Evolutionary conservation across 2,329 filamentous ascomycete species (phyloP).

Genomic region (Mariannaea elegans): DNA sequence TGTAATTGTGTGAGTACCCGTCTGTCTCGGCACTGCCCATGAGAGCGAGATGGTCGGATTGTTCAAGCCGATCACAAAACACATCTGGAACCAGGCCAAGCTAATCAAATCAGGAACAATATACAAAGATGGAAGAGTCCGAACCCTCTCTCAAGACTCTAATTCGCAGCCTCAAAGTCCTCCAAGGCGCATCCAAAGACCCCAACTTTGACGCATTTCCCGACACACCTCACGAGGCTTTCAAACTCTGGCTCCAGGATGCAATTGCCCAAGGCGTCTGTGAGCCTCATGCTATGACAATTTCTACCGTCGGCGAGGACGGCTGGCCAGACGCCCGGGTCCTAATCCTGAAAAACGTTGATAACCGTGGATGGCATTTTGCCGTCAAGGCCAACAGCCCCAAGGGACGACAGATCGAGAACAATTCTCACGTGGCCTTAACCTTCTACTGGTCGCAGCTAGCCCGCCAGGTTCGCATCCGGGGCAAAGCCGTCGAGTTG

Average conservation of each 20-base stretch:
- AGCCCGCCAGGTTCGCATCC: slow-evolving; percentile 16
- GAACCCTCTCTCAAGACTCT: background rate
- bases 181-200: background rate
- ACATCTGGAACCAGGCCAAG: no score
- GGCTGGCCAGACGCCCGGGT: slow-evolving; percentile 22
- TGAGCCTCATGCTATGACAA: slow-evolving; percentile 24
- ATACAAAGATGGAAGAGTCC: background rate
- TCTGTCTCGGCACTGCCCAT: no score
- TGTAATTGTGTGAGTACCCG: no score
- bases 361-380: slow-evolving; percentile 20
- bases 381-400: slow-evolving; percentile 20
- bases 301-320: slow-evolving; percentile 16
- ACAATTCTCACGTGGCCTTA: slow-evolving; percentile 7
- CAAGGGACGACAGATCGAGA: slow-evolving; percentile 17
- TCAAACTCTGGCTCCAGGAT: slow-evolving; percentile 4
- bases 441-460: slow-evolving; percentile 23
- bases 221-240: slow-evolving; percentile 10
- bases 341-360: slow-evolving; percentile 23
- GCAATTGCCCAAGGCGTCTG: slow-evolving; percentile 6
- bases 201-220: background rate
- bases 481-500: background rate
- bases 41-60: no score
- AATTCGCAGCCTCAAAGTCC: slow-evolving; percentile 5
- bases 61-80: no score
- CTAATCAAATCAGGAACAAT: no score